These are phyloP conservation scores for Penicillium lagena DNA, from an alignment of 495 filamentous ascomycete genomes.

Conservation along the genomic window DNA sequence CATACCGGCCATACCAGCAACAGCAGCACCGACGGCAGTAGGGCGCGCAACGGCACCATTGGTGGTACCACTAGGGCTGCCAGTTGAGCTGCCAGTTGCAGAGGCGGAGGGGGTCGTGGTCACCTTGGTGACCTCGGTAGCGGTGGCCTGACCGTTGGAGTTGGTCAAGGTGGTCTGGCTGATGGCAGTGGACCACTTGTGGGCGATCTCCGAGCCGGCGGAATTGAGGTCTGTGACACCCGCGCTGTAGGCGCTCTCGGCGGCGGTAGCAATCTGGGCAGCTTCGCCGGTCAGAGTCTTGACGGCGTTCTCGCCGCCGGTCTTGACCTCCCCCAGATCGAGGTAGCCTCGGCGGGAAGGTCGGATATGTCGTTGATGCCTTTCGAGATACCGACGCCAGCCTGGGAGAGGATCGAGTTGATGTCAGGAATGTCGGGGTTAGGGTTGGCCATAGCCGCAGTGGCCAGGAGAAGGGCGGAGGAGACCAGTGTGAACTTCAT, in stretches of 20 bases:
- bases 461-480: conserved; percentile 19
- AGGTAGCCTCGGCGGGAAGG: conserved; percentile 1
- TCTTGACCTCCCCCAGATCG: conserved; percentile 3
- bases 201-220: conserved; percentile 8
- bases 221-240: conserved; percentile 14
- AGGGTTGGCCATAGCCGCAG: conserved; percentile 12
- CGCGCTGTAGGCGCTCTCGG: conserved; percentile 1
- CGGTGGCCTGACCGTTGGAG: conserved; percentile 1
- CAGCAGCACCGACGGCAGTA: conserved; percentile 16
- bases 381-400: conserved; percentile 1
- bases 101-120: background rate
- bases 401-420: conserved; percentile 11
- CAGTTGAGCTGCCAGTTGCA: conserved; percentile 1
- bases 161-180: conserved; percentile 6
- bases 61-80: conserved; percentile 5
- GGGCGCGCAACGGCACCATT: conserved; percentile 14
- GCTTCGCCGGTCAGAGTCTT: conserved; percentile 11
- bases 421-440: conserved; percentile 1
- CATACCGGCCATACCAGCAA: conserved; percentile 24
- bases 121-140: background rate
- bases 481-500: conserved; percentile 25
- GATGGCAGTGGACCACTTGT: conserved; percentile 11
- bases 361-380: conserved; percentile 1
- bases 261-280: conserved; percentile 1
- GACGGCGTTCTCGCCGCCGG: conserved; percentile 3